Base-by-base conservation (phyloP, 2,329 filamentous ascomycete genomes). In the Trichoderma sp. region DNA sequence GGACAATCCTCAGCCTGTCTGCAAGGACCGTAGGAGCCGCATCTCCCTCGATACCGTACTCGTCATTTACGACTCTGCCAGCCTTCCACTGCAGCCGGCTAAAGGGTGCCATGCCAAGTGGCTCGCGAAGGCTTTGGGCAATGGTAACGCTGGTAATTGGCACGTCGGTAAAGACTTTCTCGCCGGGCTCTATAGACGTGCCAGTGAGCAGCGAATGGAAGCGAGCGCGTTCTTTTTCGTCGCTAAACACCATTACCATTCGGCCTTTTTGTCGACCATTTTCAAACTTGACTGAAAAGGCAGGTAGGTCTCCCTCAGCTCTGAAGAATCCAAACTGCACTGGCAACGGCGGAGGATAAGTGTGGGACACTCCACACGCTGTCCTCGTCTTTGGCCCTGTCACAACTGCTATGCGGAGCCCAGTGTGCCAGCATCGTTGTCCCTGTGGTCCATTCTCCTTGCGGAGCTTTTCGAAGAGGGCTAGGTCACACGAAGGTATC, bases 241-340 rank as follows among this genome's bases (percentile, higher is more conserved):
- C 90, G 30, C 88, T 85, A 81, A 98, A 97, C 0, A 92, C 91
- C 75, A 97, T 84, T 23, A 95, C 87, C 86, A 95, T 92, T 3
- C 88, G 90, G 43, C 92, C 92, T 72, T 90, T 89, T 53, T 87
- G 84, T 26, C 88, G 86, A 9, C 87, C 86, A 75, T 91, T 91
- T 61, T 90, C 89, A 66, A 93, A 90, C 55, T 91, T 90, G 39
- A 97, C 81, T 43, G 93, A 88, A 75, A 94, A 85, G 8, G 90
- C 90, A 1, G 93, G 91, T 8, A 88, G 85, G 11, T 91, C 91
- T 69, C 89, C 88, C 36, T 95, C 93, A 20, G 88, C 89, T 9
- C 91, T 88, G 74, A 94, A 83, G 76, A 95, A 92, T 13, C 92
- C 91, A 78, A 95, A 97, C 61, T 93, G 89, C 59, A 97, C 85